A percentile compares a stretch with the other conserved stretches of the same genome.
phyloP scores from a whole-genome alignment of 345 rosid genomes.

The Populus deltoides region DNA sequence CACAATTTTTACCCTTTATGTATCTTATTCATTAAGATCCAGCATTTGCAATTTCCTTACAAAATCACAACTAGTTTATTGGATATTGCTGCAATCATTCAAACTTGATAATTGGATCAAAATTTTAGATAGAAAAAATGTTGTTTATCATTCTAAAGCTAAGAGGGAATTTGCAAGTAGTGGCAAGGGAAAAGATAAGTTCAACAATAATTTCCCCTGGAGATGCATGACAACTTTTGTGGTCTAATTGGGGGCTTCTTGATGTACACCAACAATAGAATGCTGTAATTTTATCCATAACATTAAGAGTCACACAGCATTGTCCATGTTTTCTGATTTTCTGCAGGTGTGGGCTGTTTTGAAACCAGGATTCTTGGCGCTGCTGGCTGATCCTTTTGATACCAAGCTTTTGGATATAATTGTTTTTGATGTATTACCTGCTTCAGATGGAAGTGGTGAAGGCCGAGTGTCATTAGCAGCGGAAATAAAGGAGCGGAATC shows the following conservation, averaged over 20 bases:
- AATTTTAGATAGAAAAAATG: neutral
- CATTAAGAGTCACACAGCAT: neutral
- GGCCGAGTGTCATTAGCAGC: conserved; percentile 71
- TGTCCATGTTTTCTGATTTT: conserved; percentile 9
- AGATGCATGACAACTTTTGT: neutral
- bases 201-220: neutral
- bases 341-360: conserved; percentile 94
- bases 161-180: neutral
- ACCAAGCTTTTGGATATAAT: conserved; percentile 81
- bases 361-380: conserved; percentile 96
- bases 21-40: neutral
- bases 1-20: neutral
- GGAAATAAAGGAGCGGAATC: conserved; percentile 89
- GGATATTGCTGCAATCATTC: neutral
- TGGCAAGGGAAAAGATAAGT: neutral
- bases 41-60: neutral
- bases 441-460: conserved; percentile 79
- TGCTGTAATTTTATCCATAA: neutral
- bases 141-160: neutral
- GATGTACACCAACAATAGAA: neutral
- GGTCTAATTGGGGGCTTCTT: neutral
- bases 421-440: conserved; percentile 88
- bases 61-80: neutral
- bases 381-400: conserved; percentile 84
- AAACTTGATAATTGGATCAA: neutral